Base-by-base conservation (phyloP, 2,329 filamentous ascomycete genomes). In the Alternaria sp. region DNA sequence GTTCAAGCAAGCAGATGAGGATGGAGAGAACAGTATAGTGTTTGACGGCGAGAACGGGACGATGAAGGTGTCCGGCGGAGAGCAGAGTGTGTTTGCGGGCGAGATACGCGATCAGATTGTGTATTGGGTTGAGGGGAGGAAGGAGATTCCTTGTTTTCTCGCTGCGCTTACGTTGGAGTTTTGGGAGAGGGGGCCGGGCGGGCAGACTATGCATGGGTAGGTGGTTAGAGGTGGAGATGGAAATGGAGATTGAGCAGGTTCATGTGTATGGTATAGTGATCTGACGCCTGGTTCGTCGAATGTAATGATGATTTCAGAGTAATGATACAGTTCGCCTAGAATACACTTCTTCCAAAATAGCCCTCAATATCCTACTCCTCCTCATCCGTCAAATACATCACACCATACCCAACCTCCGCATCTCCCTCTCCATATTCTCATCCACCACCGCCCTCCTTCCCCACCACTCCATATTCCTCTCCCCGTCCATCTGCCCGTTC, bases 11-110 rank as follows among this genome's bases (percentile, higher is more conserved):
- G 81, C 88, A 78, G 77, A 85, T 7, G 88, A 91, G 59, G 89
- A 91, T 11, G 72, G 72, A 11, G 77, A 79, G 66, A 87, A 88
- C 65, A 86, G 83, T 6, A 89, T 89, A 49, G 89, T 97, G 0
- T 97, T 97, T 78, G 93, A 97, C 80, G 93, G 93, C 55, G 93
- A 97, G 82, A 90, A 91, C 61, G 96, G 95, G 8, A 97, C 94
- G 1, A 99, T 99, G 96, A 99, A 99, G 85, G 92, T 99, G 61
- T 92, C 91, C 32, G 96, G 96, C 1, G 96, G 96, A 0, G 92
- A 93, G 1, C 88, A 92, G 75, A 96, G 93, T 76, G 86, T 89
- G 12, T 99, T 99, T 80, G 96, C 94, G 1, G 83, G 88, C 59
- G 90, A 93, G 80, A 97, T 99, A 67, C 87, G 87, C 68, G 91